A percentile compares a stretch with the other conserved stretches of the same genome.
Conservation (phyloP, 2,329 filamentous ascomycete species). For the Graphilbum sp. region DNA sequence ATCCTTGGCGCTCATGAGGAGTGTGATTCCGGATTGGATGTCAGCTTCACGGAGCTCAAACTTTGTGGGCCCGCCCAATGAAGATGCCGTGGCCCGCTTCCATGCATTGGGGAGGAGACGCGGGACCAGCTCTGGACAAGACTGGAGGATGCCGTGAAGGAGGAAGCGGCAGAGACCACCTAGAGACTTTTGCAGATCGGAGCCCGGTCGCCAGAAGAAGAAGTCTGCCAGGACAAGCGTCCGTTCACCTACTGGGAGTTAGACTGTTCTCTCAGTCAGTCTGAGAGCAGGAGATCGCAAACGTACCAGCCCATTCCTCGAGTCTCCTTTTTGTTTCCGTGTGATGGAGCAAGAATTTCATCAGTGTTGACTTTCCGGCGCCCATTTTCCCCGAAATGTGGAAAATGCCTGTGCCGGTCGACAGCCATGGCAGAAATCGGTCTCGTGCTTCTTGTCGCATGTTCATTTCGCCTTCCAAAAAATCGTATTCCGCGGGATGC, state of each 20-base stretch:
- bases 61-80: neutral
- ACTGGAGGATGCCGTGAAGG: neutral
- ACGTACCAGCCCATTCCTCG: neutral
- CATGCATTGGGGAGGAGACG: neutral
- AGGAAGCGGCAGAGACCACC: constrained; percentile 1
- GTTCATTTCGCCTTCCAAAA: neutral
- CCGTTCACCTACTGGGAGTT: neutral
- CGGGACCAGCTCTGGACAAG: neutral
- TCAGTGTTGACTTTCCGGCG: constrained; percentile 5
- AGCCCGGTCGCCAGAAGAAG: constrained; percentile 4
- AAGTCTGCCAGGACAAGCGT: neutral
- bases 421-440: neutral
- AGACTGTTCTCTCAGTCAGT: no score
- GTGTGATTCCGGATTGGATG: neutral
- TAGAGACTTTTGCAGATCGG: neutral
- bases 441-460: neutral
- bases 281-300: no score
- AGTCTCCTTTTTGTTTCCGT: neutral
- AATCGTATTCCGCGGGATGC: neutral
- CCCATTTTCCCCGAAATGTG: constrained; percentile 3
- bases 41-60: neutral
- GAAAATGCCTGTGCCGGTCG: constrained; percentile 1
- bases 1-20: neutral
- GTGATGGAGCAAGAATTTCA: neutral
- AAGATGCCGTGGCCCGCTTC: neutral